phyloP scores from a whole-genome alignment of 345 rosid genomes.

The Fremontodendron californicum region DNA sequence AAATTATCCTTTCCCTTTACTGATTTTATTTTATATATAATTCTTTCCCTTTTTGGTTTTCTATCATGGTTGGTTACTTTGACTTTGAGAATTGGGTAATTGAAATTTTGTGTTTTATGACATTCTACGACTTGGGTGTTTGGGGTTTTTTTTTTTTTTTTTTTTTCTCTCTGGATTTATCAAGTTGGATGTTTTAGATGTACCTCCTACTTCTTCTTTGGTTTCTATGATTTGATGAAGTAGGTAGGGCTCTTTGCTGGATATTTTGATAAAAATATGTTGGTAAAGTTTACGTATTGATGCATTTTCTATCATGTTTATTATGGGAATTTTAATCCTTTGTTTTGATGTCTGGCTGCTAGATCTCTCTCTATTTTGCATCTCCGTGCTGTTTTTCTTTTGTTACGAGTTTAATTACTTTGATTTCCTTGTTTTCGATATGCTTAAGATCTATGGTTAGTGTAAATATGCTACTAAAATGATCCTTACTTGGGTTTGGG shows the following conservation, averaged over 20 bases:
- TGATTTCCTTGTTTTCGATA: neutral
- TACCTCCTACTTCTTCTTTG: no score
- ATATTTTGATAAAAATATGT: neutral
- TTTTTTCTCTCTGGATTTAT: neutral
- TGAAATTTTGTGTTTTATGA: slow-evolving; percentile 7
- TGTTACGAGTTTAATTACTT: neutral
- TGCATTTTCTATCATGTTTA: neutral
- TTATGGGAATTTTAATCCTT: neutral
- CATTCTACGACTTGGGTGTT: slow-evolving; percentile 2
- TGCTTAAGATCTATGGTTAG: neutral
- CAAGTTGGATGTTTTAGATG: neutral
- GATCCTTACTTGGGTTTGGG: neutral
- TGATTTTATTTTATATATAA: neutral
- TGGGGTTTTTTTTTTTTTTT: no score
- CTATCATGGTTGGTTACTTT: neutral
- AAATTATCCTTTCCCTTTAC: neutral
- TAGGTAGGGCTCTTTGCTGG: neutral
- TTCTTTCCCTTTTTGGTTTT: neutral
- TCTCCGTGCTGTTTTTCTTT: neutral
- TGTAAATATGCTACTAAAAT: neutral
- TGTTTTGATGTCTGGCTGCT: neutral
- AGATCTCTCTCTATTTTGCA: neutral
- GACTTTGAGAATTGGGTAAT: slow-evolving; percentile 10
- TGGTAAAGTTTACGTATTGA: neutral
- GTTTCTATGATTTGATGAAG: neutral